Base-by-base conservation (phyloP, 2,329 filamentous ascomycete species). In the Penicillium sp. region DNA sequence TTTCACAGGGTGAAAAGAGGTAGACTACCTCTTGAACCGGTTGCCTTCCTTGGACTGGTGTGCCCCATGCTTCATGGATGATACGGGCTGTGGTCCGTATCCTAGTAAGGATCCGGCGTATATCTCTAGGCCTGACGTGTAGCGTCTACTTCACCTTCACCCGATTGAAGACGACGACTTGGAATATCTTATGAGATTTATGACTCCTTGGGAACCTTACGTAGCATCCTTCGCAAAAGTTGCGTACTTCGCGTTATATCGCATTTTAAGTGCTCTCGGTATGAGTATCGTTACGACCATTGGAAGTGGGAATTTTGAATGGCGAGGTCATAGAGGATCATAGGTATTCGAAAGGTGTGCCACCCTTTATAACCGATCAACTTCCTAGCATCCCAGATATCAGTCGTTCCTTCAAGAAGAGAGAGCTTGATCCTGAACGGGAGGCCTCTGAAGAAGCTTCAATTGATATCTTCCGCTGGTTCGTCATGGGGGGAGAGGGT, bases 401-500 rank as follows among this genome's bases (percentile, higher is more conserved):
- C 13, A 23, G 22, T 11, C 22, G 11, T 8, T 20, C 6, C 4
- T 32, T 41, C 5, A 2, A 23, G 13, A 32, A 15, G 33, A 33
- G 28, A 13, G 33, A 37, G 5, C 13, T 43, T 18, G 34, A 37
- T 31, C 11, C 22, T 23, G 22, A 23, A 23, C 41, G 44, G 35
- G 26, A 34, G 9, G 38, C 42, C n/a, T 53, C 48, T 16, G n/a
- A 29, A 26, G 30, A 43, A 28, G 48, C 46, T 1, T 46, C 45
- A 41, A 16, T 37, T 9, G 37, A 46, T 28, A 41, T 48, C 1
- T 55, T 55, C 29, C 38, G 18, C 8, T 54, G 45, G 48, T 35
- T 49, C 14, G 32, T 37, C 15, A 31, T 44, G 22, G 42, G 45
- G 20, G 40, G 43, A 6, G 44, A 52, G 26, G 46, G 40, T 30